Evolutionary conservation across 805 yeast species (phyloP).

Genomic region (Pichia rugopelliculosa): DNA sequence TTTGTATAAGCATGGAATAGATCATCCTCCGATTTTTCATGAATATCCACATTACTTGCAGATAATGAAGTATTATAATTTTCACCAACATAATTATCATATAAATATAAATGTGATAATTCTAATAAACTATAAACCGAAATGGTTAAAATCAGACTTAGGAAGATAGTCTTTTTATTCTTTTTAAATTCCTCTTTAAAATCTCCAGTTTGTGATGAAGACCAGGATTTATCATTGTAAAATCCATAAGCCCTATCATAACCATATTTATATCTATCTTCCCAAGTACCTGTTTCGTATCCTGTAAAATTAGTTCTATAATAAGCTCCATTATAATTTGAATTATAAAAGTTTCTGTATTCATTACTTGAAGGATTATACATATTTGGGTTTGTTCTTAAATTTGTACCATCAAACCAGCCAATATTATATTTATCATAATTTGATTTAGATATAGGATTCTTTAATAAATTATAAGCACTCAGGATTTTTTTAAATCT

Average conservation of each 20-base stretch:
- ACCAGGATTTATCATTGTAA: slow-evolving; percentile 22
- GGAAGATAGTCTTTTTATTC: slow-evolving; percentile 24
- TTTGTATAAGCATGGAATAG: slow-evolving; percentile 38
- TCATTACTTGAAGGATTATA: slow-evolving; percentile 14
- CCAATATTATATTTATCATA: slow-evolving; percentile 43
- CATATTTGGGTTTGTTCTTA: slow-evolving; percentile 18
- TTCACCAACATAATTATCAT: slow-evolving; percentile 28
- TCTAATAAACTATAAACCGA: slow-evolving; percentile 26
- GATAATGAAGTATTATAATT: slow-evolving; percentile 17
- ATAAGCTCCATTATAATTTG: neutral
- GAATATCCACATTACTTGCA: slow-evolving; percentile 21
- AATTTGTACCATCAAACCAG: slow-evolving; percentile 32
- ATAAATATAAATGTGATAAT: slow-evolving; percentile 22
- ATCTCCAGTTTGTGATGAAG: slow-evolving; percentile 19
- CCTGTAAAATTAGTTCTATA: slow-evolving; percentile 8
- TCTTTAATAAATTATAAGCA: slow-evolving; percentile 52
- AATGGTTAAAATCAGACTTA: slow-evolving; percentile 22
- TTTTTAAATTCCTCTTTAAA: slow-evolving; percentile 22
- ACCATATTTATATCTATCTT: slow-evolving; percentile 19
- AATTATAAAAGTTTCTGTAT: slow-evolving; percentile 7
- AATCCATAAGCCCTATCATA: slow-evolving; percentile 22
- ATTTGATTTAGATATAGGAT: slow-evolving; percentile 33
- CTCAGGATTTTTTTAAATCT: slow-evolving; percentile 49
- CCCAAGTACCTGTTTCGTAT: slow-evolving; percentile 25
- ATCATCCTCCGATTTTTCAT: slow-evolving; percentile 35